phyloP scores from a whole-genome alignment of 2,329 filamentous ascomycete species.

The Colletotrichum spaethianum region DNA sequence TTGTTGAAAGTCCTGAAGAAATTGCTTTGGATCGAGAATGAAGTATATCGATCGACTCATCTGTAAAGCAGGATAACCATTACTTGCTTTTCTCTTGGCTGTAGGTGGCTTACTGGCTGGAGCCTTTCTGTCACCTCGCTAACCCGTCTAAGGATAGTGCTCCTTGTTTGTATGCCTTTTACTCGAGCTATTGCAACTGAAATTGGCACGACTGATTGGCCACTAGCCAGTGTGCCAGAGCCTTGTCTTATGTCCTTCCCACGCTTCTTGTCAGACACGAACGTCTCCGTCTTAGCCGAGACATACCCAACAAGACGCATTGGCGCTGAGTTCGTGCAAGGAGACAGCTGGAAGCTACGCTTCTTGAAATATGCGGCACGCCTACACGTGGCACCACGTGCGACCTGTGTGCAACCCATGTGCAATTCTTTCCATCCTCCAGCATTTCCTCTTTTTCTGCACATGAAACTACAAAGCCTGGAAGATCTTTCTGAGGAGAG shows the following conservation, averaged over 20 bases:
- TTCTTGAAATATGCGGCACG: conserved; percentile 8
- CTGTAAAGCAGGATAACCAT: background rate
- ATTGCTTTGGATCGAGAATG: background rate
- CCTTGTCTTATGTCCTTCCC: background rate
- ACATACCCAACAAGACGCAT: background rate
- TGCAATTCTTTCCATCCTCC: background rate
- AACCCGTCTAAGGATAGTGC: background rate
- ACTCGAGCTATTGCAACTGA: background rate
- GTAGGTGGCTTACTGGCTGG: background rate
- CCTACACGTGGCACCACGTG: conserved; percentile 6
- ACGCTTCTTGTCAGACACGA: background rate
- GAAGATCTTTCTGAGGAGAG: background rate
- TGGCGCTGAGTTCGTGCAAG: background rate
- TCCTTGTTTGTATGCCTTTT: background rate
- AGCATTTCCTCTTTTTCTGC: background rate
- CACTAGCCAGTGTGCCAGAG: background rate
- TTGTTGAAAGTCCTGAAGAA: too few species aligned
- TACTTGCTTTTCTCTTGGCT: background rate
- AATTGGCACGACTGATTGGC: background rate
- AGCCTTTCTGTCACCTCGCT: too few species aligned
- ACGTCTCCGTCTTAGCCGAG: background rate
- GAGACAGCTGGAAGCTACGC: background rate
- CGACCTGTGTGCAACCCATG: background rate
- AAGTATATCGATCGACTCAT: background rate
- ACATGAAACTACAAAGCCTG: background rate